Evolutionary conservation across 768 basidiomycete genomes (phyloP), one percentile per base, ranked within the genome.

Genomic region (Psilocybe azurescens): DNA sequence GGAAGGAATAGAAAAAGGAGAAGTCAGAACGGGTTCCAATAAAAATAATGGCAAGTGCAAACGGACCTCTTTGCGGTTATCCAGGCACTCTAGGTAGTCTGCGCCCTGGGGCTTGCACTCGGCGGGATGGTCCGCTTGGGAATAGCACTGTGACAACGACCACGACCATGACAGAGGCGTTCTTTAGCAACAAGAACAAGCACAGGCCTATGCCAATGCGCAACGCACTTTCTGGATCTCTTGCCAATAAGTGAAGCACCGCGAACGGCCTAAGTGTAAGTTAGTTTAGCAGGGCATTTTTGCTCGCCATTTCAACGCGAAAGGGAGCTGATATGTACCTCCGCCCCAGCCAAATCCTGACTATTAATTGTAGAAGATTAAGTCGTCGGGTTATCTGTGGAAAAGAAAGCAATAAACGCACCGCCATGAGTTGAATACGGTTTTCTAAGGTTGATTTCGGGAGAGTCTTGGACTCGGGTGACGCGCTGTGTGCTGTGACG

Each of bases 181-280:
- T 8, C n/a, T 16, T 9, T 28, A 32, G 30, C 61, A 53, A 71
- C 44, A 18, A 47, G 13, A 28, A 66, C 38, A 39, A 24, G 38
- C 30, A 52, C n/a, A 33, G 51, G 39, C 14, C 5, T 18, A 32
- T 16, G 3, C 3, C 14, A 24, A 11, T 29, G 18, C 10, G 24
- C 58, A 52, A 51, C 70, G 29, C 60, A 89, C 91, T 72, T 89
- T 90, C 67, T 87, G 82, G 78, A 93, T 91, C 75, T 95, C 93
- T 71, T 95, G 94, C 94, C 95, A 97, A 78, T 90, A 93, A 11
- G 86, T 81, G 75, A 95, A 95, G 77, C 95, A 97, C 70, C 93
- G 85, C 63, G 92, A 87, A 65, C 87, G 87, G 68, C 93, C 94
- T 95, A 24, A 24, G 60, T 33, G 56, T 53, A 54, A 55, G 38